phyloP scores from a whole-genome alignment of 129 eudicot species.

The Chrysanthemum seticuspe region DNA sequence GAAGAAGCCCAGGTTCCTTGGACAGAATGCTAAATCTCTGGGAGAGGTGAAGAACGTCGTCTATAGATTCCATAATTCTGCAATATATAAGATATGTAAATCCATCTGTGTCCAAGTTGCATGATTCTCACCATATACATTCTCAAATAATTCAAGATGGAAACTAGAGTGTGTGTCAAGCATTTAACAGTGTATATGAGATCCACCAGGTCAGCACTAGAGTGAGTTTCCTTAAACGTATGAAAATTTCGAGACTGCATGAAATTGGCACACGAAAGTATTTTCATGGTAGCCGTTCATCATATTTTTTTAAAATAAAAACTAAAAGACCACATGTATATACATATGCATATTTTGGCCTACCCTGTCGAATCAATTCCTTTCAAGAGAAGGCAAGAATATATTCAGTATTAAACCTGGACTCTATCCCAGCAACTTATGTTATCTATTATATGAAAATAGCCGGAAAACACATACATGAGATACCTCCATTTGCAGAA shows the following conservation, averaged over 20 bases:
- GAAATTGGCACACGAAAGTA: not conserved
- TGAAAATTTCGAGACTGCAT: not conserved
- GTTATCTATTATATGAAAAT: not conserved
- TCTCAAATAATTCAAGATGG: not conserved
- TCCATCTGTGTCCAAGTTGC: not conserved
- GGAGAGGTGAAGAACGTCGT: conserved; percentile 57
- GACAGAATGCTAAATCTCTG: conserved; percentile 59
- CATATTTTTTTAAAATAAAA: not conserved
- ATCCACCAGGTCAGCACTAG: not conserved
- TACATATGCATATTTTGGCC: not conserved
- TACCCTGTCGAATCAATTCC: not conserved
- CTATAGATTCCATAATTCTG: conserved; percentile 89
- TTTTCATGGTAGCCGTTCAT: not conserved
- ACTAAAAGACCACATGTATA: not conserved
- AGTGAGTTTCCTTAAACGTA: not conserved
- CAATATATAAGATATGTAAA: conserved; percentile 27
- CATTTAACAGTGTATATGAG: not conserved
- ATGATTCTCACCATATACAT: not conserved
- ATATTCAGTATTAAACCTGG: not conserved
- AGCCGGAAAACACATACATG: not conserved
- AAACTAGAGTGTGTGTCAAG: not conserved
- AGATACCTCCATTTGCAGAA: conserved; percentile 3
- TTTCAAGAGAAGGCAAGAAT: not conserved
- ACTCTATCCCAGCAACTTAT: not conserved
- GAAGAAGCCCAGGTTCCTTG: conserved; percentile 71